phyloP scores from a whole-genome alignment of 768 basidiomycete species.

The Rhizopogon sp. region DNA sequence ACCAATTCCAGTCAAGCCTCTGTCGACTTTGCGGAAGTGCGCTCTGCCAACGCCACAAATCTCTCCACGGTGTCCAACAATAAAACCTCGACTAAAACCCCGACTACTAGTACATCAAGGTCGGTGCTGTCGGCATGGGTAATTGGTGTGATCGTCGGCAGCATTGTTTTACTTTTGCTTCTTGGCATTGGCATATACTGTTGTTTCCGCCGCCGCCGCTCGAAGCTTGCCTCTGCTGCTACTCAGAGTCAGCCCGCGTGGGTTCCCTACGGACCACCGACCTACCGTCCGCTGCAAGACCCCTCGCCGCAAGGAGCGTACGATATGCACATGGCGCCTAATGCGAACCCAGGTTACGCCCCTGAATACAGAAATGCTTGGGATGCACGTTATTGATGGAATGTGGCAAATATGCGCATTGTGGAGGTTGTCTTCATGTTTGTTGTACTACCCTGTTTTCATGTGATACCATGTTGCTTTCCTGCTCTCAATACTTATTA shows the following conservation, averaged over 20 bases:
- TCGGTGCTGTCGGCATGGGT: constrained; percentile 1
- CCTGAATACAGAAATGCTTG: constrained; percentile 16
- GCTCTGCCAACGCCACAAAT: constrained; percentile 1
- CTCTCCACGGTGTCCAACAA: background rate
- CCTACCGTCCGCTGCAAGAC: constrained; percentile 19
- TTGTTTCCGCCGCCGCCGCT: constrained; percentile 10
- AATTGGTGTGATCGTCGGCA: constrained; percentile 13
- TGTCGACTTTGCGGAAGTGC: constrained; percentile 10
- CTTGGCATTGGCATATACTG: background rate
- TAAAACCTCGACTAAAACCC: too few relatives aligned
- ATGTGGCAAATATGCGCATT: too few relatives aligned
- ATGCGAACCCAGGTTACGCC: constrained; percentile 8
- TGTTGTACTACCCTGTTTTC: background rate
- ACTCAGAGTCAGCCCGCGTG: constrained; percentile 3
- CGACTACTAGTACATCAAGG: constrained; percentile 5
- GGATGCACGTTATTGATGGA: constrained; percentile 15
- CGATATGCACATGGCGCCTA: constrained; percentile 20
- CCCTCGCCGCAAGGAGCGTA: constrained; percentile 24
- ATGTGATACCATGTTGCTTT: background rate
- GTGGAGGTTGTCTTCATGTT: background rate
- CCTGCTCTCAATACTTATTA: too few relatives aligned
- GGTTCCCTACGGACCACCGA: constrained; percentile 2
- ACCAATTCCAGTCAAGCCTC: constrained; percentile 42
- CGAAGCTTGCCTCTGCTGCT: background rate
- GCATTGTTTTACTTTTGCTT: constrained; percentile 5